Conservation (phyloP, 2,329 filamentous ascomycete genomes). For the Neocatenulostroma microsporum region DNA sequence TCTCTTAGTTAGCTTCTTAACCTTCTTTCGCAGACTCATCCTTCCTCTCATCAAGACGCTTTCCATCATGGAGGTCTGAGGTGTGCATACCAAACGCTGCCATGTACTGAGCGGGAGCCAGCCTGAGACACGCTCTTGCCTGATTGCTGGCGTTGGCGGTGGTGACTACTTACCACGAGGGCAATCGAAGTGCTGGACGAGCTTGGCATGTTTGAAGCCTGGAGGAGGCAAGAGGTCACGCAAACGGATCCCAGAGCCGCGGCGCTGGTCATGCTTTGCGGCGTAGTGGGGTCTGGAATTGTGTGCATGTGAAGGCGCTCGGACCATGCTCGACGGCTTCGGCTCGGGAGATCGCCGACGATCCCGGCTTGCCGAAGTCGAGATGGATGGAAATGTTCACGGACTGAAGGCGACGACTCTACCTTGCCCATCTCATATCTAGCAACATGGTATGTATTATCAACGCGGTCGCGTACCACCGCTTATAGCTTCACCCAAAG, state of each 20-base stretch:
- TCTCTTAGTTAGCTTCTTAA: conserved; percentile 13
- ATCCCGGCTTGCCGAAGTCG: background rate
- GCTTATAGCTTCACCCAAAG: background rate
- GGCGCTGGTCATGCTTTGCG: background rate
- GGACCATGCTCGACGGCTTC: background rate
- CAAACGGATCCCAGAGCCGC: background rate
- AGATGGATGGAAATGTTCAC: too few species aligned
- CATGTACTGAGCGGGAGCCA: conserved; percentile 13
- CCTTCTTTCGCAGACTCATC: conserved; percentile 10
- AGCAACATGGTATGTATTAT: background rate
- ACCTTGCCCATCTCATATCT: background rate
- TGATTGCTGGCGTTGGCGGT: background rate
- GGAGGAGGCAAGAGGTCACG: background rate
- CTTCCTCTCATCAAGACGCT: background rate
- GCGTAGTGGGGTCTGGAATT: background rate
- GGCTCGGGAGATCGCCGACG: background rate
- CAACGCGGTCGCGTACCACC: background rate
- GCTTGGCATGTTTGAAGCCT: background rate
- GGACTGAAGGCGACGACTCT: background rate
- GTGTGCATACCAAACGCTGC: conserved; percentile 21
- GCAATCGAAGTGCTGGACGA: background rate
- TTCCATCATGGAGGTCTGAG: background rate
- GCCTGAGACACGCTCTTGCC: background rate
- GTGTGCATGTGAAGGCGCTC: background rate
- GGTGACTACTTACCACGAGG: too few species aligned